A percentile compares a stretch with the other conserved stretches of the same genome.
Evolutionary conservation across 495 filamentous ascomycete genomes (phyloP).

Genomic region (Penicillium canariense): DNA sequence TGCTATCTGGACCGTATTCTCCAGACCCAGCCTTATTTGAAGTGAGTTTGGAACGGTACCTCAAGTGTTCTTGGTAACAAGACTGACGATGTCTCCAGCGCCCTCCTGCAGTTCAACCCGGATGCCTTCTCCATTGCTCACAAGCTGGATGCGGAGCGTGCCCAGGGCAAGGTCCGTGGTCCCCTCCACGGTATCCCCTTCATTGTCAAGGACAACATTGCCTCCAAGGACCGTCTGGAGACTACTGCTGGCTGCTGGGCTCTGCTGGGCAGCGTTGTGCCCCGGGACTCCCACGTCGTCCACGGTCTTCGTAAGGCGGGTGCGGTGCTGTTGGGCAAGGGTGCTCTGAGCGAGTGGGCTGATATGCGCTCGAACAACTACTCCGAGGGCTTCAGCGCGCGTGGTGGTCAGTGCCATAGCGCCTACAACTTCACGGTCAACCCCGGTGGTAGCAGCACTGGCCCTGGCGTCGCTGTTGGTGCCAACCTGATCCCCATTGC

Average conservation of each 20-base stretch:
- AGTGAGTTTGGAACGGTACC: conserved; percentile 37
- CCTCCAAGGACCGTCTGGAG: conserved; percentile 65
- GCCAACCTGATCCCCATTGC: conserved; percentile 61
- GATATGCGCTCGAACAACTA: conserved; percentile 70
- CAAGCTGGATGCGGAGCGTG: conserved; percentile 57
- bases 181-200: conserved; percentile 72
- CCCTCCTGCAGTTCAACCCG: conserved; percentile 61
- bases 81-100: conserved; percentile 24
- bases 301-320: conserved; percentile 59
- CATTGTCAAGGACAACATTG: conserved; percentile 75
- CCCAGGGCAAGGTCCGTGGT: conserved; percentile 51
- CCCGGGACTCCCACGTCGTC: conserved; percentile 64
- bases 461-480: conserved; percentile 59
- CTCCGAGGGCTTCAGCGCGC: conserved; percentile 64
- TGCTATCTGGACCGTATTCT: conserved; percentile 54
- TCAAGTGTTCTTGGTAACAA: background rate
- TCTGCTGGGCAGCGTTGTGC: conserved; percentile 61
- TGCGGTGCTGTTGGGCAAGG: conserved; percentile 67
- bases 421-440: conserved; percentile 69
- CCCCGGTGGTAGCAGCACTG: conserved; percentile 64
- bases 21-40: conserved; percentile 58
- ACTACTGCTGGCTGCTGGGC: conserved; percentile 60
- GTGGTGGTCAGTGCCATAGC: conserved; percentile 63
- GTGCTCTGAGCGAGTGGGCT: conserved; percentile 71
- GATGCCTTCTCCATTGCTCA: conserved; percentile 58